Conservation (phyloP, 192 early-diverging fungal species). For the Umbelopsis sp. region DNA sequence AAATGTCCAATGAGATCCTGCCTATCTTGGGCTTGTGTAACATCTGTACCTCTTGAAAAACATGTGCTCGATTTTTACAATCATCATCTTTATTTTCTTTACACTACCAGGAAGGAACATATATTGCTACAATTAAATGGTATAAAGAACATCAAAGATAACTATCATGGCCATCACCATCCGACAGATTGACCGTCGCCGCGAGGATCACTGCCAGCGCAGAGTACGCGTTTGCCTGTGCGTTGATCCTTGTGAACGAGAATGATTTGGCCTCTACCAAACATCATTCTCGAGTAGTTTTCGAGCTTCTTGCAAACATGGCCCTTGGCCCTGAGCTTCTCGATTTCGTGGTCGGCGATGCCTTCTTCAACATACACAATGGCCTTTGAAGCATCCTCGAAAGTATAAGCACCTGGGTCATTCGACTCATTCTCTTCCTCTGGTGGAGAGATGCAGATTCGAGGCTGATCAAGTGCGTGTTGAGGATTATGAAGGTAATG, state of each 20-base stretch:
- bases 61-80: background rate
- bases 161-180: constrained; percentile 33
- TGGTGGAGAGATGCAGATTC: constrained; percentile 61
- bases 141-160: background rate
- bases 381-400: constrained; percentile 27
- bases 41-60: constrained; percentile 12
- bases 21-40: constrained; percentile 12
- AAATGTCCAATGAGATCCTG: constrained; percentile 10
- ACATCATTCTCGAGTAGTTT: constrained; percentile 52
- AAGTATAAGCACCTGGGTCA: constrained; percentile 24
- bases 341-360: constrained; percentile 41
- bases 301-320: constrained; percentile 55
- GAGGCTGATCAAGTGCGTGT: constrained; percentile 66
- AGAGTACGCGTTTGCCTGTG: constrained; percentile 46
- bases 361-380: constrained; percentile 69
- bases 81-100: background rate
- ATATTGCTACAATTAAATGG: background rate
- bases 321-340: constrained; percentile 56
- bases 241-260: constrained; percentile 36
- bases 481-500: constrained; percentile 64
- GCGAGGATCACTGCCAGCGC: constrained; percentile 60
- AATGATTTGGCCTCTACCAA: constrained; percentile 83
- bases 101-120: background rate
- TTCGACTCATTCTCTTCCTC: constrained; percentile 2
- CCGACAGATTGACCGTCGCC: constrained; percentile 61